phyloP scores from a whole-genome alignment of 2,329 filamentous ascomycete genomes.

The Nakataea oryzae region DNA sequence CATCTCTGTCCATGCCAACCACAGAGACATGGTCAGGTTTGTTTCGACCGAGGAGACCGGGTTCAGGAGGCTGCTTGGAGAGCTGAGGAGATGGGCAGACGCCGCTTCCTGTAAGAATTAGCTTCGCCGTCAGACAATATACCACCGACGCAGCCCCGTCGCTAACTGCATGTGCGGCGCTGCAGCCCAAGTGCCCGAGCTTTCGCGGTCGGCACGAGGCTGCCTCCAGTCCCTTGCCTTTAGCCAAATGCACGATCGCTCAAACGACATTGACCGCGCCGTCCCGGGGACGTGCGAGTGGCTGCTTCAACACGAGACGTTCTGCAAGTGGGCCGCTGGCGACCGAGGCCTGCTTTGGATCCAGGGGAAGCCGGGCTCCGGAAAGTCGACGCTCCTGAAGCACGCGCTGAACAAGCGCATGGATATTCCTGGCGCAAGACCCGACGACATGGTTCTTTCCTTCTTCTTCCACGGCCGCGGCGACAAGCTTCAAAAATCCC shows the following conservation, averaged over 20 bases:
- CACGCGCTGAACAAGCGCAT: conserved; percentile 14
- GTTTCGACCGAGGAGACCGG: conserved; percentile 15
- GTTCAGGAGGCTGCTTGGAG: conserved; percentile 12
- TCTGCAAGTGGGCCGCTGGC: conserved; percentile 4
- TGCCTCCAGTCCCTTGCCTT: conserved; percentile 22
- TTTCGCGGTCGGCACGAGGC: conserved; percentile 8
- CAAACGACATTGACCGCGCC: conserved; percentile 11
- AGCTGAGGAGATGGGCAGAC: not conserved
- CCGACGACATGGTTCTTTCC: conserved; percentile 10
- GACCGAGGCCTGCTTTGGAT: conserved; percentile 23
- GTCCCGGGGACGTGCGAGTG: conserved; percentile 18
- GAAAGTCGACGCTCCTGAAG: conserved; percentile 20
- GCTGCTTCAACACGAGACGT: conserved; percentile 16
- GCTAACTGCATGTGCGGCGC: not conserved
- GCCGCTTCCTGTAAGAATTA: not conserved
- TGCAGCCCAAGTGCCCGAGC: not conserved
- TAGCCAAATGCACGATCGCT: conserved; percentile 15
- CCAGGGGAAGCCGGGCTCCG: conserved; percentile 22
- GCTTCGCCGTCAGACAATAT: too few species aligned
- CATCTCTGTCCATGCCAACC: conserved; percentile 19
- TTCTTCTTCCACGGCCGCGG: conserved; percentile 27
- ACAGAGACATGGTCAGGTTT: conserved; percentile 22
- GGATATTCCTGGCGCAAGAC: not conserved
- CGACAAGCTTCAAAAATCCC: conserved; percentile 17
- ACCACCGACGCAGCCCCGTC: not conserved